Conservation (phyloP, 805 yeast species). For the Candida pseudofarinosa region DNA sequence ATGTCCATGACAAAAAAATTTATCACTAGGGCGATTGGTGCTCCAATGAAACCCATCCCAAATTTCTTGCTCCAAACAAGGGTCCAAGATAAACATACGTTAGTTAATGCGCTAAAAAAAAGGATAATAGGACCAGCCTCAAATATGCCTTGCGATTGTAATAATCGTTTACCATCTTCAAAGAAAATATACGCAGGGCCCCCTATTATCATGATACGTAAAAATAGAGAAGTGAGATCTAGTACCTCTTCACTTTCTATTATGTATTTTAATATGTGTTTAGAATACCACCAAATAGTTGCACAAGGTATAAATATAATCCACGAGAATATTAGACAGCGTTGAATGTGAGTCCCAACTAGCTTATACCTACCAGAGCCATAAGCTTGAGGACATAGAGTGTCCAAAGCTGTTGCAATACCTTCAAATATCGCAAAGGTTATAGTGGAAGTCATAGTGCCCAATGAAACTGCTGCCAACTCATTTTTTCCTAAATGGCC, state of each 20-base stretch:
- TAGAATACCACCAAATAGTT: slow-evolving; percentile 37
- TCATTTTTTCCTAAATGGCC: slow-evolving; percentile 44
- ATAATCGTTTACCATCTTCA: slow-evolving; percentile 37
- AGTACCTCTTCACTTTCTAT: slow-evolving; percentile 33
- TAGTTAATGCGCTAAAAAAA: slow-evolving; percentile 38
- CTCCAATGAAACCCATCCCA: slow-evolving; percentile 42
- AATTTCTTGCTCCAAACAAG: slow-evolving; percentile 39
- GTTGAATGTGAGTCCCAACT: slow-evolving; percentile 35
- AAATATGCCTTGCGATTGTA: slow-evolving; percentile 45
- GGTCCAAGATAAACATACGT: slow-evolving; percentile 36
- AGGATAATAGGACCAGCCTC: slow-evolving; percentile 45
- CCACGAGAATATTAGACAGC: slow-evolving; percentile 33
- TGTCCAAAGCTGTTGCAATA: slow-evolving; percentile 43
- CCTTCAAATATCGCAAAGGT: slow-evolving; percentile 45
- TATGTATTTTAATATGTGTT: slow-evolving; percentile 22
- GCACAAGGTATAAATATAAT: slow-evolving; percentile 37
- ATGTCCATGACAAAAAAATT: slow-evolving; percentile 41
- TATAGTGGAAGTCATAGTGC: slow-evolving; percentile 41
- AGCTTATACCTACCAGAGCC: slow-evolving; percentile 39
- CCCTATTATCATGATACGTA: slow-evolving; percentile 33
- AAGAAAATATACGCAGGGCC: slow-evolving; percentile 43
- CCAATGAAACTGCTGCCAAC: slow-evolving; percentile 44
- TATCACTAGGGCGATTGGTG: slow-evolving; percentile 39
- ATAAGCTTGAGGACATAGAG: slow-evolving; percentile 43
- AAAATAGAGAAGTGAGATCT: slow-evolving; percentile 28